Percentiles rank a stretch among this genome's conserved stretches.
These are phyloP conservation scores for Chamaecyparis obtusa DNA, from an alignment of 75 land plant species.

Conservation along the genomic window DNA sequence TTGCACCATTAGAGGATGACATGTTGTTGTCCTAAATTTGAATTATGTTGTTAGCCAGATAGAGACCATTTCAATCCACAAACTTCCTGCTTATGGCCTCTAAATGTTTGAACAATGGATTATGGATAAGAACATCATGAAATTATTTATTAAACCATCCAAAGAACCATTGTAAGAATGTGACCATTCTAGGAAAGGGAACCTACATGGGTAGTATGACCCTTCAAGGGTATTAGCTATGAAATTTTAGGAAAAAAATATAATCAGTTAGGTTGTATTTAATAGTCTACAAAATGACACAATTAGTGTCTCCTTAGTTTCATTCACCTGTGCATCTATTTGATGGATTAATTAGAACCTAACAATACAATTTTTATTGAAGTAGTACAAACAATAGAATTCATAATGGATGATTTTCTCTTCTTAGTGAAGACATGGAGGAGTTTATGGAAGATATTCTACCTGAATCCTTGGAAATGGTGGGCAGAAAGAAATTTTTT, in stretches of 20 bases:
- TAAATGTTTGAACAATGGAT: slow-evolving; percentile 32
- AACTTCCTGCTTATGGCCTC: slow-evolving; percentile 62
- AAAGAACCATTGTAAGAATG: slow-evolving; percentile 68
- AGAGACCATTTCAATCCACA: slow-evolving; percentile 81
- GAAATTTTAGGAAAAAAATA: not conserved
- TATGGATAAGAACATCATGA: slow-evolving; percentile 63
- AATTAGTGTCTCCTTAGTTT: not conserved
- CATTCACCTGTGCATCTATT: too few species aligned
- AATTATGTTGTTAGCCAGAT: slow-evolving; percentile 67
- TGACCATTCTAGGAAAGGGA: slow-evolving; percentile 72
- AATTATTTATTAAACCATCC: slow-evolving; percentile 61
- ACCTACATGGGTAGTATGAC: slow-evolving; percentile 63
- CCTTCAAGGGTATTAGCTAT: slow-evolving; percentile 62
- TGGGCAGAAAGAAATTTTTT: too few species aligned
- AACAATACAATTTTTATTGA: too few species aligned
- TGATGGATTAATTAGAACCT: too few species aligned
- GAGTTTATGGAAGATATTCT: too few species aligned
- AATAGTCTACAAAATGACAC: not conserved
- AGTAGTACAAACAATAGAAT: too few species aligned
- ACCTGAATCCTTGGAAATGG: too few species aligned
- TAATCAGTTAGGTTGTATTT: not conserved
- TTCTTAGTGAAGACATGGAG: too few species aligned
- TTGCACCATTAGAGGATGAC: slow-evolving; percentile 29
- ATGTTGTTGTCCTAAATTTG: slow-evolving; percentile 60
- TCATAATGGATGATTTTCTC: too few species aligned